These are phyloP conservation scores for Groenewaldozyma sp. DNA, from an alignment of 1,139 yeast genomes.

Conservation along the genomic window DNA sequence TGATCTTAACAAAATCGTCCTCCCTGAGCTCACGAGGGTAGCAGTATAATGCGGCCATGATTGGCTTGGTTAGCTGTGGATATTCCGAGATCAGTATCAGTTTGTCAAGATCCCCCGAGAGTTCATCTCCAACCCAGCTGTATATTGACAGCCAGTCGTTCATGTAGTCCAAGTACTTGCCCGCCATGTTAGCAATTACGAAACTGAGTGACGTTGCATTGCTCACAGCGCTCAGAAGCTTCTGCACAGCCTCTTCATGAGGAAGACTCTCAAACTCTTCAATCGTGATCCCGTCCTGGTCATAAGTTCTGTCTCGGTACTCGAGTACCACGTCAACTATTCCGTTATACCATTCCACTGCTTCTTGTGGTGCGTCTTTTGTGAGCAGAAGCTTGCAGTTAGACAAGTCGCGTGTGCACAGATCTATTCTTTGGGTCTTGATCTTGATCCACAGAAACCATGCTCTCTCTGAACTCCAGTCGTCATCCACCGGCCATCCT, in stretches of 20 bases:
- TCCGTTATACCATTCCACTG: conserved; percentile 19
- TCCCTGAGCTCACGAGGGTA: too few species aligned
- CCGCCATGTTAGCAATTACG: conserved; percentile 17
- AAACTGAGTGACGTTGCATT: conserved; percentile 16
- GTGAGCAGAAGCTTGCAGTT: conserved; percentile 8
- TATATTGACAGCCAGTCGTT: conserved; percentile 13
- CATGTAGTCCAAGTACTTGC: conserved; percentile 8
- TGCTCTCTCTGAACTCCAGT: conserved; percentile 1
- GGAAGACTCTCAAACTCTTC: conserved; percentile 13
- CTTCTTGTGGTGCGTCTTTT: conserved; percentile 12
- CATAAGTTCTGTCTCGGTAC: conserved; percentile 11
- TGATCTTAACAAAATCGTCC: not conserved
- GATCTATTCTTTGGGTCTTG: conserved; percentile 13
- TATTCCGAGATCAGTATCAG: conserved; percentile 6
- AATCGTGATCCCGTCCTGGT: conserved; percentile 11
- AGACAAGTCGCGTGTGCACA: conserved; percentile 17
- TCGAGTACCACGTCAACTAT: conserved; percentile 16
- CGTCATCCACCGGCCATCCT: conserved; percentile 13
- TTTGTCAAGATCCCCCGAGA: conserved; percentile 3
- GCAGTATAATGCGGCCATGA: conserved; percentile 16
- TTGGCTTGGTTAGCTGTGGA: conserved; percentile 7
- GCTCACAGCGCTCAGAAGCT: conserved; percentile 14
- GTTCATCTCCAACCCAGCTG: conserved; percentile 12
- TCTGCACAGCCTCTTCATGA: conserved; percentile 10
- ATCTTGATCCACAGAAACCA: conserved; percentile 18